Evolutionary conservation across 2,329 filamentous ascomycete species (phyloP).

Genomic region (Claviceps paspali): DNA sequence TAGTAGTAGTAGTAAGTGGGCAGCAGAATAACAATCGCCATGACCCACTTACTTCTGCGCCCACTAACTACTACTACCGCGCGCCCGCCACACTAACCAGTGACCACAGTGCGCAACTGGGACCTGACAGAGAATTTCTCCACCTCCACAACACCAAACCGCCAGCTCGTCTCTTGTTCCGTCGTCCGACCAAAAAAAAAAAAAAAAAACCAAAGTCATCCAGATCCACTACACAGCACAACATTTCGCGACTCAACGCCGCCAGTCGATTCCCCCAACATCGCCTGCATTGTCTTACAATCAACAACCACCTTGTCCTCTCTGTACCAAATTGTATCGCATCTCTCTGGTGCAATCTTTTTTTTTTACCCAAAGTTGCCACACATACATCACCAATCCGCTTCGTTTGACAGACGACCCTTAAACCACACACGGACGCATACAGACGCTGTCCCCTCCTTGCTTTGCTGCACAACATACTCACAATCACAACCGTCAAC

Average conservation of each 20-base stretch:
- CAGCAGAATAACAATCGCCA: too few relatives aligned
- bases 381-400: background rate
- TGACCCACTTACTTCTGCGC: too few relatives aligned
- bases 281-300: background rate
- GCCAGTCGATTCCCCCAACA: background rate
- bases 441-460: background rate
- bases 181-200: background rate
- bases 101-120: too few relatives aligned
- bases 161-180: slow-evolving; percentile 3
- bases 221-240: slow-evolving; percentile 3
- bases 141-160: slow-evolving; percentile 5
- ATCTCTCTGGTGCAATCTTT: background rate
- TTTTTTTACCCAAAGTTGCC: background rate
- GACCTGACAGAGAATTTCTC: slow-evolving; percentile 3
- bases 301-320: background rate
- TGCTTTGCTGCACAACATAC: background rate
- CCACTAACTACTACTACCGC: too few relatives aligned
- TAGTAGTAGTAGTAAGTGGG: too few relatives aligned
- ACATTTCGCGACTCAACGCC: slow-evolving; percentile 1
- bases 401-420: background rate
- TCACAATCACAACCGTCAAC: background rate
- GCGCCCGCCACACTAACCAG: too few relatives aligned
- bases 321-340: background rate
- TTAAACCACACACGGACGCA: slow-evolving; percentile 2
- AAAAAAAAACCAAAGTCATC: background rate